phyloP scores from a whole-genome alignment of 805 yeast genomes.

The Cyberlindnera amylophila region DNA sequence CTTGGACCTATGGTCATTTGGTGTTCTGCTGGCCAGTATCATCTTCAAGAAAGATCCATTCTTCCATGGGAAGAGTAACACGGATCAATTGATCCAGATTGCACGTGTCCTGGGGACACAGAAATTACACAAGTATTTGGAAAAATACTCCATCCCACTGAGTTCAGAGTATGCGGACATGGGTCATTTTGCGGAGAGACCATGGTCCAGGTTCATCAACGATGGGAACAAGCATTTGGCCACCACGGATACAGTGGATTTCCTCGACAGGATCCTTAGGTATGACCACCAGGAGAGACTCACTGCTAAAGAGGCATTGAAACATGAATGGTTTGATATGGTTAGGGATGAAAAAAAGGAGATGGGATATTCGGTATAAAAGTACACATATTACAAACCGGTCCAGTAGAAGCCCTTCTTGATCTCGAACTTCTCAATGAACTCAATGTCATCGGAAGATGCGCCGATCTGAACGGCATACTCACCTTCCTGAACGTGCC shows the following conservation, averaged over 20 bases:
- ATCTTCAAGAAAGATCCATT: not conserved
- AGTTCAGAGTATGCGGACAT: not conserved
- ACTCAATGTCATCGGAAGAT: slow-evolving; percentile 28
- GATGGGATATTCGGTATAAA: too few species aligned
- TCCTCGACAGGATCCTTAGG: too few species aligned
- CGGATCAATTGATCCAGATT: not conserved
- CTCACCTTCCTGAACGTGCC: slow-evolving; percentile 50
- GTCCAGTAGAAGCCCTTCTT: slow-evolving; percentile 23
- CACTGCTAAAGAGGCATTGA: too few species aligned
- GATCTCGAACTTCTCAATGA: slow-evolving; percentile 21
- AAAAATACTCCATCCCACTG: not conserved
- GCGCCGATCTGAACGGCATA: slow-evolving; percentile 49
- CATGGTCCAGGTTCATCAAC: not conserved
- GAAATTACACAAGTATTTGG: not conserved
- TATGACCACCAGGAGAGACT: too few species aligned
- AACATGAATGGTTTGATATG: too few species aligned
- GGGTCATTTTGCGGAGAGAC: not conserved
- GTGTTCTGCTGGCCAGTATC: not conserved
- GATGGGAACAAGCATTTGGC: too few species aligned
- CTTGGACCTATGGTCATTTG: not conserved
- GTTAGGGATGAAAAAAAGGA: too few species aligned
- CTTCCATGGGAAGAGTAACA: not conserved
- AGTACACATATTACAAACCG: slow-evolving; percentile 12
- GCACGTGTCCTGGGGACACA: not conserved
- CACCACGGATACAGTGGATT: too few species aligned